Base-by-base conservation (phyloP, 192 early-diverging fungal species). In the Podila epigama region DNA sequence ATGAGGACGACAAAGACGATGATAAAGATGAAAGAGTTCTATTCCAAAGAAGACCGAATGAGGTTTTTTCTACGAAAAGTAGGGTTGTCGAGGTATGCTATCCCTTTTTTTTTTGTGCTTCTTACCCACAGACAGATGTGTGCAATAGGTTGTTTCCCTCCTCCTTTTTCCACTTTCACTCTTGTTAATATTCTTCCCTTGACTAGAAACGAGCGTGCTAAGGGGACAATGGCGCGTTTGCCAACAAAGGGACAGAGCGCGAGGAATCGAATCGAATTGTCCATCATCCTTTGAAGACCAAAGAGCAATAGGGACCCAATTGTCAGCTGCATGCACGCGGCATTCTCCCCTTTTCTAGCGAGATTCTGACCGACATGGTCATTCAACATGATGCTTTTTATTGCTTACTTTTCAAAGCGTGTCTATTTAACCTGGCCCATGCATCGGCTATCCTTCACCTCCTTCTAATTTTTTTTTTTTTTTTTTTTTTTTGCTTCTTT, bases 161-260 rank as follows among this genome's bases (percentile, higher is more conserved):
- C 3, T 28, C 25, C 0, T 57, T 11, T 18, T 51, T 61, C 39
- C 40, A 39, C 50, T 50, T 20, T 16, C 34, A 58, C 65, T 64
- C 70, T 72, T 59, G 50, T 62, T 63, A 35, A 16, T 40, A 65
- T 72, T 72, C 70, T 72, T 59, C 63, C 29, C 41, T 72, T 72
- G 70, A 72, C 70, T 72, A 52, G 61, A 61, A 62, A 12, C 33
- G 51, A 41, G 44, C 33, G 44, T 22, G 15, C 12, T 37, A 51
- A 12, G 7, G 8, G 32, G 29, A n/a, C 18, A 22, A 10, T 6
- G 3, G 16, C 33, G n/a, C 37, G 41, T n/a, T n/a, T n/a, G n/a
- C n/a, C n/a, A n/a, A n/a, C n/a, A n/a, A n/a, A n/a, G n/a, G n/a
- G n/a, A n/a, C n/a, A n/a, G n/a, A n/a, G n/a, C n/a, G n/a, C n/a